These are phyloP conservation scores for Acanthamoeba polyphaga DNA, from an alignment of 208 protist species.

Conservation along the genomic window DNA sequence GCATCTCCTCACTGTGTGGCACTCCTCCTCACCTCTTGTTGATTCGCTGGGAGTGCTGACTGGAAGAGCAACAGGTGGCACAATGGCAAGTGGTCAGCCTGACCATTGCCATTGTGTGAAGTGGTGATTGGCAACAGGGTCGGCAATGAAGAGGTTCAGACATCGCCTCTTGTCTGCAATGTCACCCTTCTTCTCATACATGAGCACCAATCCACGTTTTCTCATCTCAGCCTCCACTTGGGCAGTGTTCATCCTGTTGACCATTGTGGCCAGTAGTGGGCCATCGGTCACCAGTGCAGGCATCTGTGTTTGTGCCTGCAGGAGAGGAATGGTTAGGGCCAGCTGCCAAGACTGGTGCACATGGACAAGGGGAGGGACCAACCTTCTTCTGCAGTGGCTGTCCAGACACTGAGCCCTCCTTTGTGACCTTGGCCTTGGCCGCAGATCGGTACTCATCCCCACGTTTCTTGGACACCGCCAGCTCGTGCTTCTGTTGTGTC, in stretches of 20 bases:
- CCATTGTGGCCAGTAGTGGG: neutral
- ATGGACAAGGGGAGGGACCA: neutral
- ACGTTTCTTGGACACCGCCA: neutral
- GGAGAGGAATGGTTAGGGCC: neutral
- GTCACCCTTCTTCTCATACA: neutral
- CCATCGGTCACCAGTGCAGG: neutral
- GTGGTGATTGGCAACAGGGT: no score
- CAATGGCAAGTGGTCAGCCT: no score
- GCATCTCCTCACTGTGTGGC: no score
- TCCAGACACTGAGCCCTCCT: neutral
- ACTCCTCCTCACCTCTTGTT: no score
- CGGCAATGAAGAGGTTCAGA: no score
- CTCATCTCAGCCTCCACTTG: neutral
- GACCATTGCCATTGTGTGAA: no score
- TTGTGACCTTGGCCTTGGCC: neutral
- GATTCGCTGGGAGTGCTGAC: no score
- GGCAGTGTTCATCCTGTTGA: neutral
- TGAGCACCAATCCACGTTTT: neutral
- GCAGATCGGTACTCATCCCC: neutral
- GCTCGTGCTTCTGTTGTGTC: neutral
- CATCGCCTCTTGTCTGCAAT: no score
- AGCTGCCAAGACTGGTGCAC: no score
- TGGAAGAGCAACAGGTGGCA: no score
- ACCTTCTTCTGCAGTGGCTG: neutral
- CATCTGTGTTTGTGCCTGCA: neutral